Base-by-base conservation (phyloP, 1,284 basidiomycete genomes). In the Naganishia cerealis region DNA sequence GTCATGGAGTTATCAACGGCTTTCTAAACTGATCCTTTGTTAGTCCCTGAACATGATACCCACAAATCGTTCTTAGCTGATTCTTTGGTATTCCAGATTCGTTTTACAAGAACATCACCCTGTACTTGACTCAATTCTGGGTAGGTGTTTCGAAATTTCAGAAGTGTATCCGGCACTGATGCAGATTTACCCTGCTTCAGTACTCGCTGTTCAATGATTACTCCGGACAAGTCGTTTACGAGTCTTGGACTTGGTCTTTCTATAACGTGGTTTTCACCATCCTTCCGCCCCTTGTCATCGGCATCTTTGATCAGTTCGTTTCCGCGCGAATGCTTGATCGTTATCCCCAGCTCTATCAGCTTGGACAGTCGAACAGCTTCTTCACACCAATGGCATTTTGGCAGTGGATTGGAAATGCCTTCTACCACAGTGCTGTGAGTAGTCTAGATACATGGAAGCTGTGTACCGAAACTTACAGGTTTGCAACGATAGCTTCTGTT, bases 191-290 rank as follows among this genome's bases (percentile, higher is more conserved):
- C 18, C 16, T 53, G 9, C 71, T 57, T 4, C 71, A 94, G 95
- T 99, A 89, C 80, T 97, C 96, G 50, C 94, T 96, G 85, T 90
- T 94, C 85, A 97, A 96, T 84, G 95, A 94, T 76, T 99, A 98
- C 82, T 98, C 94, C 1, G 96, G 95, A 24, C 95, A 99, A 81
- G 94, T 98, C 72, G 90, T 93, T 57, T 96, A 94, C 79, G 96
- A 99, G 82, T 96, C 93, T 24, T 99, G 96, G 96, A 96, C 95
- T 6, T 87, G 99, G 75, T 95, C 92, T 0, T 84, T 92, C 74
- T 94, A 93, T 82, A 94, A 94, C 77, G 91, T 97, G 73, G 80
- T 94, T 57, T 97, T 96, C 83, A 94, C 93, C 39, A 87, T 99
- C 56, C 85, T 99, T 1, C 96, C 96, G 0, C 96, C 96, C 0